Percentiles rank a stretch among this genome's conserved stretches.
phyloP scores from a whole-genome alignment of 257 asterid genomes.

The Fraxinus americana region DNA sequence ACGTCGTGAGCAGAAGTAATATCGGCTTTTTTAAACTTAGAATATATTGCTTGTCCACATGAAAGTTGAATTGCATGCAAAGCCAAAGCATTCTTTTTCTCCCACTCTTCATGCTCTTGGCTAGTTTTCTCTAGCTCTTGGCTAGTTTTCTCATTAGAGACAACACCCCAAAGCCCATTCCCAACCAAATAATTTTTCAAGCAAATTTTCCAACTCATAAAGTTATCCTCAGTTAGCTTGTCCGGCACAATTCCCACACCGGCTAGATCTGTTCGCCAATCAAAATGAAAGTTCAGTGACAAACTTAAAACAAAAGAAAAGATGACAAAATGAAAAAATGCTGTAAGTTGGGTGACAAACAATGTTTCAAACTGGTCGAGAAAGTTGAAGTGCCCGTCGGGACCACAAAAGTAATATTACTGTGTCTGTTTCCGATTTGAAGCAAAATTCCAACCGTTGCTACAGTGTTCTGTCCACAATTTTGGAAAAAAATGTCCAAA shows the following conservation, averaged over 20 bases:
- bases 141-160: no score
- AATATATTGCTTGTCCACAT: slow-evolving; percentile 36
- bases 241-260: slow-evolving; percentile 38
- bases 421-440: no score
- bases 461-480: no score
- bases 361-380: not conserved
- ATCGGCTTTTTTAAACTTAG: slow-evolving; percentile 38
- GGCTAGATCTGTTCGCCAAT: not conserved
- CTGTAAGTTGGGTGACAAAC: not conserved
- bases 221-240: slow-evolving; percentile 41
- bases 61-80: slow-evolving; percentile 49
- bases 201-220: slow-evolving; percentile 46
- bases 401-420: not conserved
- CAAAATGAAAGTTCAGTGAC: not conserved
- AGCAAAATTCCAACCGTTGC: no score
- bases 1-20: slow-evolving; percentile 31
- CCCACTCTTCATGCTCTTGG: slow-evolving; percentile 41
- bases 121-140: slow-evolving; percentile 12
- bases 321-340: no score
- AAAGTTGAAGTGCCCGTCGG: not conserved
- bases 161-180: slow-evolving; percentile 49
- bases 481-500: no score
- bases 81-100: slow-evolving; percentile 43
- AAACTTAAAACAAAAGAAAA: not conserved
- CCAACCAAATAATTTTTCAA: slow-evolving; percentile 41